A percentile compares a stretch with the other conserved stretches of the same genome.
phyloP scores from a whole-genome alignment of 2,329 filamentous ascomycete genomes.

The Didymella arachidicola region DNA sequence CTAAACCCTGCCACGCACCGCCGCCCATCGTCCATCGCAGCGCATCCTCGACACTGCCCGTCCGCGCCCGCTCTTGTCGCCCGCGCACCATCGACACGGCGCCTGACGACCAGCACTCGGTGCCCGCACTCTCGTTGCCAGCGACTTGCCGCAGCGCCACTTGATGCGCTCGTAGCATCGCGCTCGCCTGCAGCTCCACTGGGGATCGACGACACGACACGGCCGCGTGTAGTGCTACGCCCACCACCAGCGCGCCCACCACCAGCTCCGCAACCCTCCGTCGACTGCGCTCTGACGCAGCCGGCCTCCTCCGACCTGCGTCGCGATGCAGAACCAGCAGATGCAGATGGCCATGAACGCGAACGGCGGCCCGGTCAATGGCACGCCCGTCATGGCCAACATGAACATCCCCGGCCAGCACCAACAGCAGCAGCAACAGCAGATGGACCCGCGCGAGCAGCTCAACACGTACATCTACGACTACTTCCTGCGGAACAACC shows the following conservation, averaged over 20 bases:
- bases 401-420: constrained; percentile 39
- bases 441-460: constrained; percentile 57
- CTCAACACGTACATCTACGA: constrained; percentile 92
- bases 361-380: constrained; percentile 67
- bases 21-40: constrained; percentile 27
- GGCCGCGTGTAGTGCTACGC: constrained; percentile 2
- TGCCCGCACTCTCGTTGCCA: constrained; percentile 24
- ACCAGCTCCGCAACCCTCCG: not conserved
- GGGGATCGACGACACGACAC: constrained; percentile 11
- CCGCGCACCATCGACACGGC: constrained; percentile 21
- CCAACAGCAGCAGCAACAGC: constrained; percentile 42
- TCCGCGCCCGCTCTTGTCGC: constrained; percentile 15
- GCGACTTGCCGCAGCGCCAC: constrained; percentile 20
- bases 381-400: constrained; percentile 73
- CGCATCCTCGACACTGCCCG: constrained; percentile 20
- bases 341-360: constrained; percentile 75
- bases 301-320: constrained; percentile 20
- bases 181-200: constrained; percentile 7
- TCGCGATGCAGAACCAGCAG: constrained; percentile 56
- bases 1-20: constrained; percentile 15
- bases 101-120: constrained; percentile 4
- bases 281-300: constrained; percentile 24
- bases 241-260: constrained; percentile 10
- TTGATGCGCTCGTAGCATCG: constrained; percentile 28
- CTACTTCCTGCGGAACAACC: constrained; percentile 85